Conservation (phyloP, 768 basidiomycete genomes). For the Kockovaella imperatae region DNA sequence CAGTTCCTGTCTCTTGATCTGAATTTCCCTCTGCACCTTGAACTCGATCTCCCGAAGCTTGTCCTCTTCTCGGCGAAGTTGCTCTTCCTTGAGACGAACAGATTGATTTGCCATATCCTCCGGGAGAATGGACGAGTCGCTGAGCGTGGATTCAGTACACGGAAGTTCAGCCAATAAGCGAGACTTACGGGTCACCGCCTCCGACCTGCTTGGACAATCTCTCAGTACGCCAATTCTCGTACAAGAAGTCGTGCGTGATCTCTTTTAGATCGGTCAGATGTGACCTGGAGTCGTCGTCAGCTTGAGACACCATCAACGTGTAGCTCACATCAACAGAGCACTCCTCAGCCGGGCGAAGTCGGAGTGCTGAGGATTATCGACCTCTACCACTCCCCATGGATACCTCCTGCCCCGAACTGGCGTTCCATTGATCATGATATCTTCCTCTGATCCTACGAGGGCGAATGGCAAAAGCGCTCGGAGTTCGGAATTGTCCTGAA, state of each 20-base stretch:
- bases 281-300: constrained; percentile 54
- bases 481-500: constrained; percentile 93
- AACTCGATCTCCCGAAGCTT: constrained; percentile 98
- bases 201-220: constrained; percentile 87
- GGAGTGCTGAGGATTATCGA: constrained; percentile 99
- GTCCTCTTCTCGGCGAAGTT: constrained; percentile 92
- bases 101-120: constrained; percentile 96
- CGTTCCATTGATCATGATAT: constrained; percentile 79
- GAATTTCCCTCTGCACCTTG: constrained; percentile 95
- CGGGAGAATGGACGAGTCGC: constrained; percentile 75
- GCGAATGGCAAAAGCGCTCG: constrained; percentile 90
- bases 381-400: constrained; percentile 97
- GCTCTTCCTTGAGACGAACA: constrained; percentile 97
- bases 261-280: constrained; percentile 88
- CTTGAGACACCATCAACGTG: background rate
- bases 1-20: constrained; percentile 92
- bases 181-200: constrained; percentile 54
- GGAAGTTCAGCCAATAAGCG: background rate
- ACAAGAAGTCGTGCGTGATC: constrained; percentile 79
- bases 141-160: constrained; percentile 1
- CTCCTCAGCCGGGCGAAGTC: constrained; percentile 90
- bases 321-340: constrained; percentile 73
- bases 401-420: constrained; percentile 87
- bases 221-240: constrained; percentile 93
- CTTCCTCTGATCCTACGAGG: constrained; percentile 93